These are phyloP conservation scores for Wallemia mellicola DNA, from an alignment of 1,284 basidiomycete species.

Conservation along the genomic window DNA sequence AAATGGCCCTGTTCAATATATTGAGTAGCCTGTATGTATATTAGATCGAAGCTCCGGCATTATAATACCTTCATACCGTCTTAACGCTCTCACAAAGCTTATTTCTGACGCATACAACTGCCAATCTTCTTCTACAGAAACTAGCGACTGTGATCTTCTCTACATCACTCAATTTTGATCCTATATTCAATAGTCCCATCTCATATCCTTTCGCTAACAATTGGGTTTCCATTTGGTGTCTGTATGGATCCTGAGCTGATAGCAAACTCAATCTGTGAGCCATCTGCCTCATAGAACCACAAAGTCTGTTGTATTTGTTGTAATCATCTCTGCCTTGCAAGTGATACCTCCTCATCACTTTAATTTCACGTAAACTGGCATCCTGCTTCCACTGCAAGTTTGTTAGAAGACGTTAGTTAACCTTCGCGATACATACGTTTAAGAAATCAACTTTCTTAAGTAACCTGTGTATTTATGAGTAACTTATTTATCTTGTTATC, in stretches of 20 bases:
- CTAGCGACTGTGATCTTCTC: constrained; percentile 86
- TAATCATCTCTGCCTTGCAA: constrained; percentile 85
- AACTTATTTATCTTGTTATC: neutral
- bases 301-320: constrained; percentile 93
- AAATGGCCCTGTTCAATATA: constrained; percentile 98
- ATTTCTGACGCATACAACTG: constrained; percentile 67
- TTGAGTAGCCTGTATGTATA: constrained; percentile 42
- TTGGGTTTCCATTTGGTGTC: constrained; percentile 52
- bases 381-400: constrained; percentile 76
- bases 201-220: constrained; percentile 89
- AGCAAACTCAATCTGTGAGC: constrained; percentile 67
- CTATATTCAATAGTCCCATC: constrained; percentile 56
- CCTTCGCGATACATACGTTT: constrained; percentile 25
- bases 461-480: constrained; percentile 16
- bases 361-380: constrained; percentile 66
- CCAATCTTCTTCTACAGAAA: constrained; percentile 67
- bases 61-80: too few relatives aligned
- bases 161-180: constrained; percentile 60
- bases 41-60: too few relatives aligned
- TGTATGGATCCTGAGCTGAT: constrained; percentile 66
- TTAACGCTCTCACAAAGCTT: constrained; percentile 93
- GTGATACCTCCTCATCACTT: constrained; percentile 85
- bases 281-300: constrained; percentile 54
- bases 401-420: constrained; percentile 4
- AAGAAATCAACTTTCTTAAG: constrained; percentile 86